Conservation (phyloP, 164 flowering plant genomes). For the Aristolochia contorta region DNA sequence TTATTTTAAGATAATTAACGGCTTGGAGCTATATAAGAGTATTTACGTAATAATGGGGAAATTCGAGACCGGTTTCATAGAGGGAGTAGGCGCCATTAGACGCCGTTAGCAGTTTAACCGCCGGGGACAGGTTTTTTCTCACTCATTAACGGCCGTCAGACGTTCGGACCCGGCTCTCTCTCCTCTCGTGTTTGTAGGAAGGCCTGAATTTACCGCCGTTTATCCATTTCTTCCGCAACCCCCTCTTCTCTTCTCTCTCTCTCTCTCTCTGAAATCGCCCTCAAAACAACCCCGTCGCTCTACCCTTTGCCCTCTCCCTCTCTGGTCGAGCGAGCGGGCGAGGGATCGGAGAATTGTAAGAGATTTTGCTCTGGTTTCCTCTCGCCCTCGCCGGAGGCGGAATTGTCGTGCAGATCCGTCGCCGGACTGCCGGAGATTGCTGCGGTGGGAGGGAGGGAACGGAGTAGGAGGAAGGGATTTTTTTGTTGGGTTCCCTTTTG, state of each 20-base stretch:
- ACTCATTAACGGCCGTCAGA: no score
- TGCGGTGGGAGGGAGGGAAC: neutral
- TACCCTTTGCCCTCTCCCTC: neutral
- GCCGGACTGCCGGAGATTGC: neutral
- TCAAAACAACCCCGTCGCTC: neutral
- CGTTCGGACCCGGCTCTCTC: neutral
- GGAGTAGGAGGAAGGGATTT: neutral
- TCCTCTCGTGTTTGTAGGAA: slow-evolving; percentile 1
- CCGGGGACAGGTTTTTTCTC: neutral
- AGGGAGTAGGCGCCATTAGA: no score
- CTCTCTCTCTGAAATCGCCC: neutral
- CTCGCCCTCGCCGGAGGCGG: slow-evolving; percentile 1
- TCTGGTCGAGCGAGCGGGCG: slow-evolving; percentile 9
- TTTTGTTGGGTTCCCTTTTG: neutral
- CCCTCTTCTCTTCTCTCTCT: neutral
- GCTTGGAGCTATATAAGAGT: neutral
- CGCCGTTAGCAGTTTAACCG: slow-evolving; percentile 1
- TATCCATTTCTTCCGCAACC: slow-evolving; percentile 1
- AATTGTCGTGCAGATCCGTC: neutral
- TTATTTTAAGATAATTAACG: no score
- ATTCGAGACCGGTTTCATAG: no score
- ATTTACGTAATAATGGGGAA: no score
- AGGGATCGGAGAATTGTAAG: slow-evolving; percentile 2
- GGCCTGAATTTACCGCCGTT: neutral
- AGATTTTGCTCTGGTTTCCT: neutral